These are phyloP conservation scores for Cladosporium phlei DNA, from an alignment of 2,329 filamentous ascomycete genomes.

Conservation along the genomic window DNA sequence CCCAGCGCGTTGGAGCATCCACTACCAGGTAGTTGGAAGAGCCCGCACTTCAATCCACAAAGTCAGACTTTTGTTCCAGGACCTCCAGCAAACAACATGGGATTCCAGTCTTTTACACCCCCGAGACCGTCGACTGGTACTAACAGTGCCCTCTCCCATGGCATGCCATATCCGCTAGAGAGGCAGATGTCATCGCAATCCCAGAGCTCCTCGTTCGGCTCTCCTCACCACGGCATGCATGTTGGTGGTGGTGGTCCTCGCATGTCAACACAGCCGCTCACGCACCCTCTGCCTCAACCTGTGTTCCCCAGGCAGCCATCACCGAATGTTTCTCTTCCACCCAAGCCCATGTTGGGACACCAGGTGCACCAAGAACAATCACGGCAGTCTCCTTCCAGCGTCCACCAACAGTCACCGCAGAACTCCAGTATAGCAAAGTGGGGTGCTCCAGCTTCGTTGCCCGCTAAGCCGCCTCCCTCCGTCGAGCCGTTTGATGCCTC, in stretches of 20 bases:
- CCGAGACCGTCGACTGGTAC: conserved; percentile 16
- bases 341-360: conserved; percentile 22
- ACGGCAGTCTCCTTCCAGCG: conserved; percentile 22
- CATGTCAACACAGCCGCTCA: conserved; percentile 23
- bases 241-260: conserved; percentile 5
- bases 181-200: conserved; percentile 32
- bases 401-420: conserved; percentile 15
- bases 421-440: conserved; percentile 50
- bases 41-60: conserved; percentile 88
- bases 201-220: conserved; percentile 26
- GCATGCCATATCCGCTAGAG: conserved; percentile 17
- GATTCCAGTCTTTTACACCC: conserved; percentile 22
- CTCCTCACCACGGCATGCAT: conserved; percentile 17
- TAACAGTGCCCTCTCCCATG: conserved; percentile 11
- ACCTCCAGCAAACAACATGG: conserved; percentile 30
- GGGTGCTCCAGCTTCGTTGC: conserved; percentile 51
- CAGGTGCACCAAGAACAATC: conserved; percentile 21
- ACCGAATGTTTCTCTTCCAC: conserved; percentile 30
- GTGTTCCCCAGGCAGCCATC: conserved; percentile 34
- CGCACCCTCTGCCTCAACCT: conserved; percentile 35
- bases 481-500: conserved; percentile 26
- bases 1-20: conserved; percentile 73
- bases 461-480: conserved; percentile 51
- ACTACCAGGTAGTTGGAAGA: conserved; percentile 76
- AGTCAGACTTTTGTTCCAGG: conserved; percentile 85